Base-by-base conservation (phyloP, 768 basidiomycete species). In the Mycena epipterygia region DNA sequence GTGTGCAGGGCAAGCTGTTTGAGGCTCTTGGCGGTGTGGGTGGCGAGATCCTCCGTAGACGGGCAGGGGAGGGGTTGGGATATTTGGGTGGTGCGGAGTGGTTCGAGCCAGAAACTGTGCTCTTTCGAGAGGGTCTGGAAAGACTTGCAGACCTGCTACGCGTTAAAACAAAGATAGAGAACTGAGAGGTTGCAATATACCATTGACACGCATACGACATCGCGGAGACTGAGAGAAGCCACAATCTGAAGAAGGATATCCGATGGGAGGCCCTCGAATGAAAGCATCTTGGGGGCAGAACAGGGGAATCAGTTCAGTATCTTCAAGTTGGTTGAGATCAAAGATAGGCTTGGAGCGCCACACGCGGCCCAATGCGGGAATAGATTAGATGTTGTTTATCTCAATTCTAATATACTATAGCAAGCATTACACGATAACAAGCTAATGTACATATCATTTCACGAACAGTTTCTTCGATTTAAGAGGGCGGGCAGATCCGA, bases 401-500 rank as follows among this genome's bases (percentile, higher is more conserved):
- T n/a, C n/a, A n/a, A n/a, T n/a, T n/a, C n/a, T n/a, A n/a, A n/a
- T n/a, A n/a, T n/a, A n/a, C n/a, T n/a, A n/a, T n/a, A n/a, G n/a
- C n/a, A n/a, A n/a, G n/a, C n/a, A n/a, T n/a, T n/a, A n/a, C n/a
- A n/a, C n/a, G n/a, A n/a, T n/a, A n/a, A n/a, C n/a, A n/a, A n/a
- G n/a, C n/a, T n/a, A n/a, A n/a, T n/a, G 35, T 37, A 37, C 8
- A n/a, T 46, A 46, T 79, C 29, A 95, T 73, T 89, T 84, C 25
- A 92, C 88, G 77, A 97, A 97, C 55, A 96, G 79, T 68, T 86
- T 90, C 80, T 93, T 94, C 32, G 89, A 85, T 65, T 89, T 84
- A 63, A 93, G 74, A 1, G 94, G 91, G 49, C 91, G 83, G 11
- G 93, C 93, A 44, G 93, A 89, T 0, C 95, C 95, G 2, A 96